These are phyloP conservation scores for Suillus spraguei DNA, from an alignment of 768 basidiomycete genomes.

Conservation along the genomic window DNA sequence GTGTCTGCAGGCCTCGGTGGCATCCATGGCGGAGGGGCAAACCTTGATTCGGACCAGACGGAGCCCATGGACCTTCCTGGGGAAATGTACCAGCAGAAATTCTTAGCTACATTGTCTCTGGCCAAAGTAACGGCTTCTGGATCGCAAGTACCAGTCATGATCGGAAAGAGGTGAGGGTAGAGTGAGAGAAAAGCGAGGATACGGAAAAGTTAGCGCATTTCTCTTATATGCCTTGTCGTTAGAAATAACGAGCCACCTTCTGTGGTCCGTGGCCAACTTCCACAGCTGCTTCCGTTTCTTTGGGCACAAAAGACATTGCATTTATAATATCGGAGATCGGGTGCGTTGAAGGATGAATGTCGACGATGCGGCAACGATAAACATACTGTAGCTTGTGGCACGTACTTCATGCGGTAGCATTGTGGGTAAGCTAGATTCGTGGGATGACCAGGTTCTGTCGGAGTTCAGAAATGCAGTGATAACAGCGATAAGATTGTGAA, in stretches of 20 bases:
- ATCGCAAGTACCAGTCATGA: background rate
- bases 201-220: background rate
- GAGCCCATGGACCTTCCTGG: slow-evolving; percentile 4
- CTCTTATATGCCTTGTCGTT: background rate
- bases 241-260: background rate
- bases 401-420: background rate
- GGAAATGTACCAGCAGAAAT: slow-evolving; percentile 8
- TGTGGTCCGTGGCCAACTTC: background rate
- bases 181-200: background rate
- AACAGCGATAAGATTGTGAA: background rate
- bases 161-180: background rate
- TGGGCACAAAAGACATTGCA: background rate
- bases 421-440: too few relatives aligned
- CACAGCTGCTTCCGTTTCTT: background rate
- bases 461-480: background rate
- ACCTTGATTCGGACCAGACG: background rate
- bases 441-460: too few relatives aligned
- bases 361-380: background rate
- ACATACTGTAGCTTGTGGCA: background rate
- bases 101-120: slow-evolving; percentile 3
- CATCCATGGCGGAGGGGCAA: background rate
- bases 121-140: background rate
- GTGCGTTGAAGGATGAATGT: background rate
- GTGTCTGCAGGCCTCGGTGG: background rate
- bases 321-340: background rate